Percentiles rank a stretch among this genome's conserved stretches.
Evolutionary conservation across 2,329 filamentous ascomycete species (phyloP).

Genomic region (Cytospora piceicola): DNA sequence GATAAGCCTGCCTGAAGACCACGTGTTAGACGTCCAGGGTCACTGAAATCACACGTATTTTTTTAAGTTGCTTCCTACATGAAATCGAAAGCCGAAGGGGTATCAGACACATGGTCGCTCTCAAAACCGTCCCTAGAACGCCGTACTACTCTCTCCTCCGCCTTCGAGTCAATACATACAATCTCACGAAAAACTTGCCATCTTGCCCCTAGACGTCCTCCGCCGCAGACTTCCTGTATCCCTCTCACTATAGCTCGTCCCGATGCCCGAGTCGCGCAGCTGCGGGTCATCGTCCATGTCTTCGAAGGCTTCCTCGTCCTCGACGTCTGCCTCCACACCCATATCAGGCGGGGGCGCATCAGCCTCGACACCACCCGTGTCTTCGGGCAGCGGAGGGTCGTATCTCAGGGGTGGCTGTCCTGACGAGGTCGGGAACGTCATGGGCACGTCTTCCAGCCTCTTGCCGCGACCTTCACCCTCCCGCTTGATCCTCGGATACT

Average conservation of each 20-base stretch:
- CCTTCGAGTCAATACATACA: neutral
- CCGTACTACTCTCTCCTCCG: neutral
- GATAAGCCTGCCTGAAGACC: neutral
- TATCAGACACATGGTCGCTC: neutral
- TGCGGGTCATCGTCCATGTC: conserved; percentile 36
- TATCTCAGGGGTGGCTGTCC: conserved; percentile 30
- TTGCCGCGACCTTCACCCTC: conserved; percentile 13
- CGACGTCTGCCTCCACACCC: conserved; percentile 52
- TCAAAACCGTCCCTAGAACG: neutral
- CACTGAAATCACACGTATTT: neutral
- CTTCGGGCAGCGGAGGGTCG: conserved; percentile 36
- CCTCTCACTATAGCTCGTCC: conserved; percentile 53
- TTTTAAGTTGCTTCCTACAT: neutral
- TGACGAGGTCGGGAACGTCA: conserved; percentile 30
- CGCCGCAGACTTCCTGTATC: conserved; percentile 22
- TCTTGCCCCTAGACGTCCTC: conserved; percentile 19
- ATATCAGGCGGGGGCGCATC: conserved; percentile 32
- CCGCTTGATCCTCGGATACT: conserved; percentile 20
- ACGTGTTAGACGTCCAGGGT: neutral
- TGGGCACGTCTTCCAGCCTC: conserved; percentile 26
- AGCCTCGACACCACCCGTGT: conserved; percentile 1
- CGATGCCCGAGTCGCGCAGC: conserved; percentile 53
- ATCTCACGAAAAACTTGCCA: neutral
- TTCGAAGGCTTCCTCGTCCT: conserved; percentile 45
- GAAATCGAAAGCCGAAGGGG: neutral